Conservation (phyloP, 1,284 basidiomycete species). For the Uromyces viciae-fabae region DNA sequence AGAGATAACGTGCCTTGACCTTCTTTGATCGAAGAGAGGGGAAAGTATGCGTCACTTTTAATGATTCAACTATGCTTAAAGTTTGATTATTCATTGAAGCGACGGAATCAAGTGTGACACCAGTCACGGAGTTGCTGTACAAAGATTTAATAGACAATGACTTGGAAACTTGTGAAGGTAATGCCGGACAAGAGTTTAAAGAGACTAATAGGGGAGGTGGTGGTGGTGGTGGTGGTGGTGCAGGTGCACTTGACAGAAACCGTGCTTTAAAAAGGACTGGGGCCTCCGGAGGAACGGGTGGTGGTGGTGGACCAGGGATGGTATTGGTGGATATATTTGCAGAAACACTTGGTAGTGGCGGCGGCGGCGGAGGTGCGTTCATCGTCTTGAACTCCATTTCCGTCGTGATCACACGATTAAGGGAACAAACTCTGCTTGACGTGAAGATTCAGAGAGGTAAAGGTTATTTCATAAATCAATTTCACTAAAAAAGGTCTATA, state of each 20-base stretch:
- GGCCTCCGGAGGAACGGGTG: constrained; percentile 51
- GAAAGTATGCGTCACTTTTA: constrained; percentile 35
- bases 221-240: constrained; percentile 49
- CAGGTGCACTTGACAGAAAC: background rate
- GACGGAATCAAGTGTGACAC: constrained; percentile 34
- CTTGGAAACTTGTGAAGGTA: constrained; percentile 34
- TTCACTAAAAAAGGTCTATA: background rate
- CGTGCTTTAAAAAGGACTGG: constrained; percentile 12
- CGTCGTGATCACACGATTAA: constrained; percentile 17
- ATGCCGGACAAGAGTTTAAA: constrained; percentile 41
- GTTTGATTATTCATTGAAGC: constrained; percentile 10
- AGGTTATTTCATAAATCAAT: background rate
- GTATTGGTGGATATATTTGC: background rate
- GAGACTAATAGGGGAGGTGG: constrained; percentile 45
- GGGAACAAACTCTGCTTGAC: constrained; percentile 40
- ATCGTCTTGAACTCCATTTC: constrained; percentile 26
- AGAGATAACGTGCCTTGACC: background rate
- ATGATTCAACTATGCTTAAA: constrained; percentile 32
- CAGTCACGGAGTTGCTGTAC: constrained; percentile 45
- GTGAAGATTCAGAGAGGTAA: background rate
- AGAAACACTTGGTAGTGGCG: constrained; percentile 22
- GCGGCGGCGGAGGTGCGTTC: constrained; percentile 49
- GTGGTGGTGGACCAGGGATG: constrained; percentile 49
- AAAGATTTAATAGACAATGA: constrained; percentile 35
- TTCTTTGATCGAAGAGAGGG: constrained; percentile 30